Evolutionary conservation across 106 monocot genomes (phyloP), one percentile per base, ranked within the genome.

Genomic region (Platanthera zijinensis): DNA sequence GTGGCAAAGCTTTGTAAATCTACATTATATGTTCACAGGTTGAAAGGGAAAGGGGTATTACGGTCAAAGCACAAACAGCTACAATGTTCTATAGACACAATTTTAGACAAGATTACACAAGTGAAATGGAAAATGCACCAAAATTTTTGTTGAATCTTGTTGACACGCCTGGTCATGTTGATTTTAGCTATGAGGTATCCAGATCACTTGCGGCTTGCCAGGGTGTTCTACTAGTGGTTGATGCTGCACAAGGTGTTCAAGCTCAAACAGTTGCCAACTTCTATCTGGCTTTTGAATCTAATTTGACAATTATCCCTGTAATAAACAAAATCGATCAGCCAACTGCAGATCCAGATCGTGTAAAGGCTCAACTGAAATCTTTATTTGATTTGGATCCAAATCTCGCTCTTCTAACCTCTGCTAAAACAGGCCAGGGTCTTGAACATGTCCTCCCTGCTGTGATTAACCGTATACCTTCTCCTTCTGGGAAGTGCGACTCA

Each of bases 301-400:
- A 92, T 73, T 70, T 99, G n/a, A 84, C 80, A 51, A 90, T 99
- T 62, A 90, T 99, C n/a, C 99, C 99, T 51, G 85, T 99, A 12
- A 99, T 99, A 73, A 99, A 99, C 85, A 99, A 99, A 80, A 99
- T 99, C 64, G 99, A 99, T 71, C 99, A 94, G 77, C 94, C 99
- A 30, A 99, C 92, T 61, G 99, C 99, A 77, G 92, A 94, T 82
- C 94, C 99, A 51, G 99, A 94, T 59, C 87, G 88, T 68, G 94
- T 99, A 39, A 99, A 90, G 78, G 86, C 89, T 49, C 99, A 99
- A 75, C 73, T 99, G 70, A 92, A 92, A 57, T 90, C 94, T 6
- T 74, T 99, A 53, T 99, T 99, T 80, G 99, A 94, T 89, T 84
- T 99, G 61, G 90, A 99, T 76, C 85, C 99, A 73, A 70, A 84